A percentile compares a stretch with the other conserved stretches of the same genome.
Conservation (phyloP, 495 filamentous ascomycete species). For the Xylaria castorea region DNA sequence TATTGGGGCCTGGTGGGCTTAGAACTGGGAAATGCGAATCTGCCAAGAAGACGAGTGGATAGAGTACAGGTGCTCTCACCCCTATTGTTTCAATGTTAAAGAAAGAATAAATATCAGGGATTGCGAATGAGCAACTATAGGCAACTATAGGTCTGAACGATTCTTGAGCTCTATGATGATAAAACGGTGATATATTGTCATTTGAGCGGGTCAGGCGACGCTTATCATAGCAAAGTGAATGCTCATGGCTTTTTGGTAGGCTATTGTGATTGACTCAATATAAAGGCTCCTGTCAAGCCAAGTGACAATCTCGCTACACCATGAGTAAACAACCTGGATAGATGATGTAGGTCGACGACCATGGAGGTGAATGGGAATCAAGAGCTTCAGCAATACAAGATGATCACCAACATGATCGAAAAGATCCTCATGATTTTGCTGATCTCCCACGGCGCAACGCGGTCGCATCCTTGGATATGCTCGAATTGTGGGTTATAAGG, state of each 20-base stretch:
- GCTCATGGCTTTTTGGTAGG: not conserved
- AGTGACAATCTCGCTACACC: not conserved
- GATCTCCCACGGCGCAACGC: conserved; percentile 6
- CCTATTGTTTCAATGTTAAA: conserved; percentile 17
- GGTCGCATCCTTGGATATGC: not conserved
- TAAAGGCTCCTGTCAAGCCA: not conserved
- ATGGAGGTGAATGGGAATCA: not conserved
- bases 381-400: not conserved
- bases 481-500: conserved; percentile 6
- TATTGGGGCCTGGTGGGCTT: not conserved
- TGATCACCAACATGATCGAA: not conserved
- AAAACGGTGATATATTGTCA: conserved; percentile 6
- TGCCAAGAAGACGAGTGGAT: conserved; percentile 21
- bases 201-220: not conserved
- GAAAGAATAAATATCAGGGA: not conserved
- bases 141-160: conserved; percentile 10
- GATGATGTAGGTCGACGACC: not conserved
- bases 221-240: not conserved
- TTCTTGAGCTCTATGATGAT: not conserved
- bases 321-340: not conserved
- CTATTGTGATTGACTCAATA: not conserved
- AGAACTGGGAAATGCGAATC: not conserved
- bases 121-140: conserved; percentile 5
- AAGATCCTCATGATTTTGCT: conserved; percentile 22
- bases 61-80: conserved; percentile 5